Evolutionary conservation across 768 basidiomycete genomes (phyloP), one percentile per base, ranked within the genome.

Genomic region (Amylocystis lapponica): DNA sequence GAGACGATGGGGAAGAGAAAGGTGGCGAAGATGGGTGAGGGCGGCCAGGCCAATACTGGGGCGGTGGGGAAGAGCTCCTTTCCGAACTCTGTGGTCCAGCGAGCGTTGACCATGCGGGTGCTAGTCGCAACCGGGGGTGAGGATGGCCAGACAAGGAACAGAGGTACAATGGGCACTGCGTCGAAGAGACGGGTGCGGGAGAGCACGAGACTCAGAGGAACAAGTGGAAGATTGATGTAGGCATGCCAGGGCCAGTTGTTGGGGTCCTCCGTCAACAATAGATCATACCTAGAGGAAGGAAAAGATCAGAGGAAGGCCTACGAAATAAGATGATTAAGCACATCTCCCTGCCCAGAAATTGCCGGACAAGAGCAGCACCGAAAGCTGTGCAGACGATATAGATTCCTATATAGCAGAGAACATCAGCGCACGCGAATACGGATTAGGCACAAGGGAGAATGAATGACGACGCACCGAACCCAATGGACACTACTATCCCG

Each of bases 161-260:
- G 53, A 0, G 64, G 60, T 4, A 61, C 36, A 32, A 64, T 35
- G 0, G 67, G 63, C 29, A 60, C 48, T 6, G 48, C 41, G 32
- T 54, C 50, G 50, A 58, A 51, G 46, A 58, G 45, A 23, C 52
- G 33, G 2, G 57, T 53, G 41, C 83, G 79, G 25, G 83, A 75
- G 23, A 78, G 62, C 54, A 88, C 69, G 48, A 90, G 78, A 21
- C 74, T 70, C 33, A 86, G 58, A 0, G 87, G 85, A 30, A 90
- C 71, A 26, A 83, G 61, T 6, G 84, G 85, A 13, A 90, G 77
- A 58, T 88, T 82, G 56, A 86, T 59, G 64, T 75, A 86, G 27
- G 84, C 82, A 34, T 79, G 75, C 76, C 79, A 81, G 1, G 83
- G 80, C 87, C 87, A 90, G 41, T 80, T 76, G 30, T 67, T 64